Evolutionary conservation across 345 rosid genomes (phyloP).

Genomic region (Arabidopsis suecica): DNA sequence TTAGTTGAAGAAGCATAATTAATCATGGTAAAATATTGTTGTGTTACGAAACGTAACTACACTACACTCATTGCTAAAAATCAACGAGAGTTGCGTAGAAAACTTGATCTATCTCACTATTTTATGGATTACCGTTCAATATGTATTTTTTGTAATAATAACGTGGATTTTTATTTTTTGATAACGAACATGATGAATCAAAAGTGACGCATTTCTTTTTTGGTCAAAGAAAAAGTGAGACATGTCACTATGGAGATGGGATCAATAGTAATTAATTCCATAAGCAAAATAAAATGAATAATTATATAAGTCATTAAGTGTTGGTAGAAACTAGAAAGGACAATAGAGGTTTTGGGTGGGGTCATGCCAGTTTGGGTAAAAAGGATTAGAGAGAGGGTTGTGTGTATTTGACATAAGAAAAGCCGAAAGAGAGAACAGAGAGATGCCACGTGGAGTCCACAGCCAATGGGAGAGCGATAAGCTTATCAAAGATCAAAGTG

Average conservation of each 20-base stretch:
- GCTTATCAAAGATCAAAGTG: slow-evolving; percentile 43
- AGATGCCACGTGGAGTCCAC: not conserved
- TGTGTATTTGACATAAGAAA: not conserved
- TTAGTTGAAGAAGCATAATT: not conserved
- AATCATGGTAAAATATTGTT: not conserved
- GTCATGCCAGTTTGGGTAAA: slow-evolving; percentile 37
- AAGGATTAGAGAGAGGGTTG: not conserved
- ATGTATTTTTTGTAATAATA: too few species aligned
- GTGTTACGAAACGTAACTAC: not conserved
- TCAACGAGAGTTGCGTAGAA: slow-evolving; percentile 21
- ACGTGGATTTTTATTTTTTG: too few species aligned
- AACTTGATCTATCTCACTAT: not conserved
- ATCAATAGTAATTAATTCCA: slow-evolving; percentile 1
- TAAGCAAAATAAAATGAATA: not conserved
- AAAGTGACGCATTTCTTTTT: not conserved
- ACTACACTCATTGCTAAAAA: not conserved
- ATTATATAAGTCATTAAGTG: not conserved
- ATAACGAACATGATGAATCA: not conserved
- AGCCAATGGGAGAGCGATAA: slow-evolving; percentile 47
- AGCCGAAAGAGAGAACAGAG: slow-evolving; percentile 1
- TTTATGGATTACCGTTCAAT: not conserved
- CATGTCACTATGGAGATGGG: not conserved
- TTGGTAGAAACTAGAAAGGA: slow-evolving; percentile 39
- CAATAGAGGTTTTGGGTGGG: slow-evolving; percentile 13
- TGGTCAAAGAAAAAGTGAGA: slow-evolving; percentile 7